Evolutionary conservation across 2,329 filamentous ascomycete genomes (phyloP), one percentile per base, ranked within the genome.

Genomic region (Mollisiaceae sp.): DNA sequence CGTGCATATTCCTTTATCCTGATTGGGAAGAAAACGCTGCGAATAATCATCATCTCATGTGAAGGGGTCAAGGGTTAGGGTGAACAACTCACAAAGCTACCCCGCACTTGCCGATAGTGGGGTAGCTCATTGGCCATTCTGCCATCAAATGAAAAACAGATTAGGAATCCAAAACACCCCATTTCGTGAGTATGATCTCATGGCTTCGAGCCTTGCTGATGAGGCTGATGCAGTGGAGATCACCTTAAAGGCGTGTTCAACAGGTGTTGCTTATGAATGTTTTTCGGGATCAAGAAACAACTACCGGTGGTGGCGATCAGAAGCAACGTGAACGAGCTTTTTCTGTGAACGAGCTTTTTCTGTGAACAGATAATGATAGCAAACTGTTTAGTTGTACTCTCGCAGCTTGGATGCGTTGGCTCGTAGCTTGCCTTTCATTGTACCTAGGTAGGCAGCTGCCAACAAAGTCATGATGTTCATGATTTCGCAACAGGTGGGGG

Each of bases 11-110:
- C 15, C 50, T 54, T 54, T 54, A 14, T 54, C 50, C 22, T 27
- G 27, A 54, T 54, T 54, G 14, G 50, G 50, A 54, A 54, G 50
- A 54, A 54, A 54, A 50, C 45, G 15, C 41, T 24, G 12, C 45
- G 11, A 22, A 18, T 54, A 54, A 54, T 24, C 24, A 35, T 11
- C 8, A 50, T 3, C 15, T 20, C 43, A 47, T 47, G 43, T 22
- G 20, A 20, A n/a, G 43, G 43, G n/a, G 2, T 20, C 20, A 20
- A 32, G 27, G 3, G 27, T 32, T 32, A 32, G 27, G 27, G 8
- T 15, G 14, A 35, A 15, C 24, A 54, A 24, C 24, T 54, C 32
- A 32, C 50, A 54, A 54, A 54, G 24, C 22, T 54, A 54, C 50
- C 50, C 50, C 50, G 50, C 50, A 54, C 27, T 54, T 54, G 50